Evolutionary conservation across 257 asterid species (phyloP).

Genomic region (Solanum verrucosum): DNA sequence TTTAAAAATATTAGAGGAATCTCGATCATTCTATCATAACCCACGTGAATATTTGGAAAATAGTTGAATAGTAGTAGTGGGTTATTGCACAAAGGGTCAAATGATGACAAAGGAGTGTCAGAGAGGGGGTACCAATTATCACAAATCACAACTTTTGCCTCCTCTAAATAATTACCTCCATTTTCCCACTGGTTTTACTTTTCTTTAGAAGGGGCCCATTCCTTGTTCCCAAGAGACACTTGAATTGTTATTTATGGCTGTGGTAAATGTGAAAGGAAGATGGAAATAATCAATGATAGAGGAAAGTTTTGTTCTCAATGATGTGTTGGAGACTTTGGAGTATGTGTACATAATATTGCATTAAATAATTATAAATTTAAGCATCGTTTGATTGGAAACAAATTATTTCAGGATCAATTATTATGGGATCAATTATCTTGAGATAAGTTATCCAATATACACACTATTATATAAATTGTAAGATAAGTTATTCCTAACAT

Average conservation of each 20-base stretch:
- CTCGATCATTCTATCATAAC: background rate
- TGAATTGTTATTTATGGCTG: background rate
- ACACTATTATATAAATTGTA: too few relatives aligned
- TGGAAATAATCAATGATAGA: background rate
- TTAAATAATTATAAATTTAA: too few relatives aligned
- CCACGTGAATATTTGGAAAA: background rate
- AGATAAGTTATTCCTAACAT: too few relatives aligned
- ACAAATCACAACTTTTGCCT: constrained; percentile 47
- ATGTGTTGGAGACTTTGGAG: background rate
- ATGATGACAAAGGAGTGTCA: constrained; percentile 20
- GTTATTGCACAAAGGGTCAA: constrained; percentile 12
- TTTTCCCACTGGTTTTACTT: background rate
- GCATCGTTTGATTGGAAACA: too few relatives aligned
- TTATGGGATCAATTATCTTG: rapidly evolving
- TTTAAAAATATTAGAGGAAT: rapidly evolving
- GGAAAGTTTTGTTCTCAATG: background rate
- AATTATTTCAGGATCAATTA: too few relatives aligned
- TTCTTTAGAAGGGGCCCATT: background rate
- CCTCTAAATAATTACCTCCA: constrained; percentile 25
- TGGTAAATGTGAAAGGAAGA: background rate
- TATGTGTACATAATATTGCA: background rate
- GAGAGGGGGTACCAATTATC: constrained; percentile 33
- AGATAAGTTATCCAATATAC: too few relatives aligned
- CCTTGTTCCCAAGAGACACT: background rate
- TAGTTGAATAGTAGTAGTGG: background rate